A percentile compares a stretch with the other conserved stretches of the same genome.
phyloP scores from a whole-genome alignment of 495 filamentous ascomycete species.

The Aspergillus conjunctus region DNA sequence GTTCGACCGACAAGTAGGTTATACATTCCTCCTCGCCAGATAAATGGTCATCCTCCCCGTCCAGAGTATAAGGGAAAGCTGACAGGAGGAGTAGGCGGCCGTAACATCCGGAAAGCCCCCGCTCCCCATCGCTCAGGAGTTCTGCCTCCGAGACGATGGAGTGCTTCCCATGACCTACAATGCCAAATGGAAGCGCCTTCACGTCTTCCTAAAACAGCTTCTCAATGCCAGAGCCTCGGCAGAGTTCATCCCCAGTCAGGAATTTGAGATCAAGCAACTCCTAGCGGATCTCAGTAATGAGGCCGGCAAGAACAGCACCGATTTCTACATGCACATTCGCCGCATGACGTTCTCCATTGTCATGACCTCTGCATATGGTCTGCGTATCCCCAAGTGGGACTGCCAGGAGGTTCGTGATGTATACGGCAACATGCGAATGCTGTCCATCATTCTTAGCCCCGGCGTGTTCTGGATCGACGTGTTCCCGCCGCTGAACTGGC shows the following conservation, averaged over 20 bases:
- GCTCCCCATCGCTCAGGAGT: slow-evolving; percentile 28
- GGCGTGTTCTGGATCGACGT: slow-evolving; percentile 1
- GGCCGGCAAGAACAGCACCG: slow-evolving; percentile 28
- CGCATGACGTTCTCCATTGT: slow-evolving; percentile 34
- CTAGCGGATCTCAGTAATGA: slow-evolving; percentile 45
- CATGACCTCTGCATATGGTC: slow-evolving; percentile 33
- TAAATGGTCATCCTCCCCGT: too few species aligned
- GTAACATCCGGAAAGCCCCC: slow-evolving; percentile 21
- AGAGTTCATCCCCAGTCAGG: slow-evolving; percentile 44
- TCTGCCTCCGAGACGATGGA: slow-evolving; percentile 32
- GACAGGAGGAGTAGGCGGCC: not conserved
- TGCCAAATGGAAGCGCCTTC: slow-evolving; percentile 41
- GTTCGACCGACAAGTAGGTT: slow-evolving; percentile 38
- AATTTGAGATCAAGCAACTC: slow-evolving; percentile 51
- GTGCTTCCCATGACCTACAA: slow-evolving; percentile 50
- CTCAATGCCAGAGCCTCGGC: slow-evolving; percentile 22
- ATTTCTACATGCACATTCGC: slow-evolving; percentile 33
- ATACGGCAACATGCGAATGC: slow-evolving; percentile 1
- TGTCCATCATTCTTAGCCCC: not conserved
- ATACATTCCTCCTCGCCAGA: slow-evolving; percentile 25
- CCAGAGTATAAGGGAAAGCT: too few species aligned
- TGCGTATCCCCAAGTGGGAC: slow-evolving; percentile 28
- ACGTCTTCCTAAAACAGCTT: slow-evolving; percentile 39
- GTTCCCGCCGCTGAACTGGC: not conserved
- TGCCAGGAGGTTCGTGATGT: slow-evolving; percentile 9